Conservation (phyloP, 306 rosid genomes). For the Sicyos edulis region DNA sequence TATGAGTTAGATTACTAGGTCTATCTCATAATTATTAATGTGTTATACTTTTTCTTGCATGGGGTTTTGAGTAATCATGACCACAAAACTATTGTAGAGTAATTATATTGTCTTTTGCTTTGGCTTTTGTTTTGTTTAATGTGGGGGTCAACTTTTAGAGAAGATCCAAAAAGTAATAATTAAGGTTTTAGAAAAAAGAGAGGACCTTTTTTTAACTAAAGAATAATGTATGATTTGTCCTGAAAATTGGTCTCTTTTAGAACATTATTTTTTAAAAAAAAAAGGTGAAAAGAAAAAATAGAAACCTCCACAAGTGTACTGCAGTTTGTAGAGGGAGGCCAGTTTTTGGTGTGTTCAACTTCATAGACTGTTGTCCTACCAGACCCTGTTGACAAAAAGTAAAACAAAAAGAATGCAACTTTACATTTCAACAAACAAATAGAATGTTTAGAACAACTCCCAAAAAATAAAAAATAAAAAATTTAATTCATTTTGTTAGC, state of each 20-base stretch:
- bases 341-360: conserved; percentile 70
- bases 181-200: not conserved
- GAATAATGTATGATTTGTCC: not conserved
- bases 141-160: conserved; percentile 6
- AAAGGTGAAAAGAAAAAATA: conserved; percentile 24
- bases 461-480: no score
- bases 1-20: no score
- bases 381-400: conserved; percentile 53
- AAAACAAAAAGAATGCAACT: conserved; percentile 63
- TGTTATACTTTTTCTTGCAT: not conserved
- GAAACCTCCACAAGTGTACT: conserved; percentile 64
- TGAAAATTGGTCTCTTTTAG: not conserved
- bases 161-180: not conserved
- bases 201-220: not conserved
- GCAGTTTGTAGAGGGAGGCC: conserved; percentile 72
- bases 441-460: conserved; percentile 21
- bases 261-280: not conserved
- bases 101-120: not conserved
- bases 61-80: conserved; percentile 10
- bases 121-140: not conserved
- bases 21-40: no score
- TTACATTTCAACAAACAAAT: conserved; percentile 43
- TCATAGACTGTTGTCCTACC: conserved; percentile 59
- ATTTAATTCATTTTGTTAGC: no score
- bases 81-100: not conserved